These are phyloP conservation scores for Leishmania martiniquensis DNA, from an alignment of 208 protist genomes.

Conservation along the genomic window DNA sequence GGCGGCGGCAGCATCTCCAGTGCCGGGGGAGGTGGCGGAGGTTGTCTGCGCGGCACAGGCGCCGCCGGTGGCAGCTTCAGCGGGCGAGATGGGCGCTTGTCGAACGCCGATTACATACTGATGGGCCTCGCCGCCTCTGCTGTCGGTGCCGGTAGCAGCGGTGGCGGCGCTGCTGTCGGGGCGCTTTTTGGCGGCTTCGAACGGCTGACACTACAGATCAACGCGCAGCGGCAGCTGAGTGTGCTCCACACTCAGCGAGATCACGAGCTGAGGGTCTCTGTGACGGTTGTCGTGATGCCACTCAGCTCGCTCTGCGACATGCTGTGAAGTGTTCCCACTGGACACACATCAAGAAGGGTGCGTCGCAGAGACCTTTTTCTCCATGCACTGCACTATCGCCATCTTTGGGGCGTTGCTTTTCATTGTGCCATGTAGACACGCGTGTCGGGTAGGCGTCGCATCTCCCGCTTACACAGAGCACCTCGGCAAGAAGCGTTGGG, in stretches of 20 bases:
- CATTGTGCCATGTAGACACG: neutral
- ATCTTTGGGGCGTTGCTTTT: neutral
- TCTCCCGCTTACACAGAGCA: neutral
- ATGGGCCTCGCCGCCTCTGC: constrained; percentile 20
- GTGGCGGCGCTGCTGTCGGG: constrained; percentile 8
- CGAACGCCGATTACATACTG: constrained; percentile 28
- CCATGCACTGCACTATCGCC: neutral
- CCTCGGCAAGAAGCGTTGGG: no score
- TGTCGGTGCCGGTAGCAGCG: constrained; percentile 6
- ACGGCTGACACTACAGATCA: constrained; percentile 75
- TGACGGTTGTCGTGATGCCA: constrained; percentile 69
- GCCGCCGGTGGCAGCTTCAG: neutral
- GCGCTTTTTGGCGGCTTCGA: constrained; percentile 65
- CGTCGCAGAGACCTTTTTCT: neutral
- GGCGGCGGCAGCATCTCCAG: constrained; percentile 11
- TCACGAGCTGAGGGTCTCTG: constrained; percentile 64
- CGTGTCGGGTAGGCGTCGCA: no score
- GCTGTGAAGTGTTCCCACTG: neutral
- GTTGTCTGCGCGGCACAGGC: constrained; percentile 1
- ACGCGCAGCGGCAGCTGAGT: constrained; percentile 67
- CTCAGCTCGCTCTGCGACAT: constrained; percentile 37
- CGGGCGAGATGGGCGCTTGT: constrained; percentile 62
- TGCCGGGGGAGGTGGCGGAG: constrained; percentile 1
- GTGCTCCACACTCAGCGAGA: constrained; percentile 73
- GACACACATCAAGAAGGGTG: no score